Evolutionary conservation across 2,329 filamentous ascomycete species (phyloP), one percentile per base, ranked within the genome.

Genomic region (Shiraia bambusicola): DNA sequence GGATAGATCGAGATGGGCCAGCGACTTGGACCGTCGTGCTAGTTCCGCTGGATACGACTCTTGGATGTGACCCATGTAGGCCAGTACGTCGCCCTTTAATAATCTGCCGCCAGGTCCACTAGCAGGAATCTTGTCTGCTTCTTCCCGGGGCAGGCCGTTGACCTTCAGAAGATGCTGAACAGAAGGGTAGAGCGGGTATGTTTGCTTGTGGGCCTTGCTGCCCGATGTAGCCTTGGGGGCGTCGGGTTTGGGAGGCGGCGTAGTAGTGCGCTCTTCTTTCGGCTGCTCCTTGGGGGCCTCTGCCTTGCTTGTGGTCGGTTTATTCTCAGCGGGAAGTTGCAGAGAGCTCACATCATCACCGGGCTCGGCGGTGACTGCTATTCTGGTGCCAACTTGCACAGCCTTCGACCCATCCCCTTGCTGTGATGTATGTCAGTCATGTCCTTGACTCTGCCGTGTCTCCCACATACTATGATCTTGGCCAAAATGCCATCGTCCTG

Each of bases 31-130:
- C 37, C 82, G 83, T 43, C 79, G 75, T 40, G 87, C 86, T 56
- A 90, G 79, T 47, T 82, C 76, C 15, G 81, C 78, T 2, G 92
- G 87, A 54, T 88, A 86, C 45, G 83, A 77, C 50, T 83, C 75
- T 46, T 84, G 76, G 61, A 96, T 88, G 56, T 78, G 76, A 49
- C 93, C 93, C 12, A 97, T 71, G 69, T 92, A 93, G 34, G 90
- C 91, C 39, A 98, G 82, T 6, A 98, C 86, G 65, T 98, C 93
- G 41, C 93, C 93, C 78, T 98, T 98, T 49, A 98, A 79, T 40
- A 98, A 76, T 47, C 93, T 84, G 43, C 91, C 90, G 59, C 84
- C 84, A 22, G 93, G 93, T 16, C 93, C 93, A 14, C 88, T 92
- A 5, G 90, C 86, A 38, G 83, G 86, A 67, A 97, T 96, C 68